Evolutionary conservation across 2,329 filamentous ascomycete species (phyloP), one percentile per base, ranked within the genome.

Genomic region (Zasmidium cellare): DNA sequence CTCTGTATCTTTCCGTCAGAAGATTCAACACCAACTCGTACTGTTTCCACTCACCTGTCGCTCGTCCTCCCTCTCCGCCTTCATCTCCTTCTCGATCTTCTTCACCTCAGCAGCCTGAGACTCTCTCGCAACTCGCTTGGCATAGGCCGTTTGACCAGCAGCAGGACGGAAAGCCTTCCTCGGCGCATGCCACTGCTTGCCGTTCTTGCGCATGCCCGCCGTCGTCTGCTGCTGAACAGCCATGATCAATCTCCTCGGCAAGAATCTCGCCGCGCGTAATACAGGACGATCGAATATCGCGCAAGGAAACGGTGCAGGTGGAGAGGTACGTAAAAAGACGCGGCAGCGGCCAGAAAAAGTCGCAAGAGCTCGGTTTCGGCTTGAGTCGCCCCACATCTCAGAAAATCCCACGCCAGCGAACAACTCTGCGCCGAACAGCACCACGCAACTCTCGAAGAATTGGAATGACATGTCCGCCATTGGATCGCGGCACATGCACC

Each of bases 41-140:
- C 3, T 44, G 44, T n/a, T 18, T 18, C 18, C 19, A 58, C 83
- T 61, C 76, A 94, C 92, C 82, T 93, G 82, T 77, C 91, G 84
- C 75, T 89, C 88, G n/a, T 88, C 85, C 72, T 96, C 92, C 77
- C 96, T 97, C 79, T 97, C 94, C 0, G 92, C 90, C 80, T 93
- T 96, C 86, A 99, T 86, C 75, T 97, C 92, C 76, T 90, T 92
- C 78, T 97, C 94, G 71, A 91, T 92, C 35, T 91, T 90, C 79
- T 97, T 97, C 68, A 90, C 84, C n/a, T 90, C 86, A 12, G 85
- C 83, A 67, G 87, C 82, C 7, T 87, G 83, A 61, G 87, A 84
- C 52, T 91, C 85, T 61, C 87, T 82, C 67, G 88, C 87, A 47
- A 85, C 79, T 53, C 93, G 87, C 75, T 91, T 88, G 66, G 88